These are phyloP conservation scores for Nannizziopsis arthrosporioides DNA, from an alignment of 2,329 filamentous ascomycete genomes.

Conservation along the genomic window DNA sequence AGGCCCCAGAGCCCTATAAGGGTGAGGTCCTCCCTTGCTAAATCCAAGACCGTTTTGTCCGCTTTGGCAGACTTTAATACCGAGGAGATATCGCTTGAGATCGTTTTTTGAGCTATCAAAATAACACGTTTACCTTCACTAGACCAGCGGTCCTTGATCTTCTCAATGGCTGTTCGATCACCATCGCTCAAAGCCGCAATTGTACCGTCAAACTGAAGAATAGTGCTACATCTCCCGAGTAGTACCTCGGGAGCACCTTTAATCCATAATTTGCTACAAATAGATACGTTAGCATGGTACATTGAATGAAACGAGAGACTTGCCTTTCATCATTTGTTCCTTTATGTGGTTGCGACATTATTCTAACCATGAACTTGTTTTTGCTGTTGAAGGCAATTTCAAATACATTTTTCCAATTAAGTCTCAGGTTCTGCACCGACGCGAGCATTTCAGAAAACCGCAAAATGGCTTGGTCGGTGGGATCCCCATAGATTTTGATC, in stretches of 20 bases:
- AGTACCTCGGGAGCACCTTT: slow-evolving; percentile 70
- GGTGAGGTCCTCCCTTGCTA: slow-evolving; percentile 40
- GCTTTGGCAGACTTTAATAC: slow-evolving; percentile 36
- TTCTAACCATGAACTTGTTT: slow-evolving; percentile 69
- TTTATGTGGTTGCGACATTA: slow-evolving; percentile 35
- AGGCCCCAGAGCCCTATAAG: slow-evolving; percentile 49
- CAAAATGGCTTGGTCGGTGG: slow-evolving; percentile 63
- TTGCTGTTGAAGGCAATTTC: slow-evolving; percentile 68
- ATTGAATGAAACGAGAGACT: slow-evolving; percentile 14
- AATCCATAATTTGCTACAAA: slow-evolving; percentile 44
- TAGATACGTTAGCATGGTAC: background rate
- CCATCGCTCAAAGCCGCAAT: slow-evolving; percentile 39
- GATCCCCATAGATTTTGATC: slow-evolving; percentile 59
- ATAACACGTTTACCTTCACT: slow-evolving; percentile 56
- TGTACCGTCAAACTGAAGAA: slow-evolving; percentile 46
- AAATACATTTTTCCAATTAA: slow-evolving; percentile 54
- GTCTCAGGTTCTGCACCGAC: slow-evolving; percentile 48
- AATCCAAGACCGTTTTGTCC: slow-evolving; percentile 47
- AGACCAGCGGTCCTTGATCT: slow-evolving; percentile 57
- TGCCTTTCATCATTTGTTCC: slow-evolving; percentile 23
- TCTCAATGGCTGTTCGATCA: slow-evolving; percentile 40
- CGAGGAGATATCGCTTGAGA: slow-evolving; percentile 42
- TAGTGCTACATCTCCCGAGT: slow-evolving; percentile 49
- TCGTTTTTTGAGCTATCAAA: slow-evolving; percentile 50
- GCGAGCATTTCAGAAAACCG: slow-evolving; percentile 57